A percentile compares a stretch with the other conserved stretches of the same genome.
These are phyloP conservation scores for Calonectria henricotiae DNA, from an alignment of 2,329 filamentous ascomycete genomes.

Conservation along the genomic window DNA sequence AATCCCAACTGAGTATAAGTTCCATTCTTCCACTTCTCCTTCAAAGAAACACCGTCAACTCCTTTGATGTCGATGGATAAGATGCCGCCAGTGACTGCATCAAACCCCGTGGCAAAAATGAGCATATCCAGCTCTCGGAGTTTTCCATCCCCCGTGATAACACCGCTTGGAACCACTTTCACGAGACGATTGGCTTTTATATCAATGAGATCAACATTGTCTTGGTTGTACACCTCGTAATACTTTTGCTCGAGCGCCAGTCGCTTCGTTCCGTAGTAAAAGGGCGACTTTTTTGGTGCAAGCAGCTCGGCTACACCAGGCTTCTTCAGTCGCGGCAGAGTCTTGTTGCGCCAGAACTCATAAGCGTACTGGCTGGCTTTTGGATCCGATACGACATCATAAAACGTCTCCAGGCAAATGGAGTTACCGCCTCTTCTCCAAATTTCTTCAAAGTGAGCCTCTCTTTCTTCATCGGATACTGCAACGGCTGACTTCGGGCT, in stretches of 20 bases:
- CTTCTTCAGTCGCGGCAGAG: constrained; percentile 15
- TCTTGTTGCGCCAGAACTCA: constrained; percentile 26
- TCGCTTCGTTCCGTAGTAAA: constrained; percentile 35
- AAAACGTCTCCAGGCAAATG: constrained; percentile 4
- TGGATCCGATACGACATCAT: not conserved
- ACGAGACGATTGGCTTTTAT: constrained; percentile 33
- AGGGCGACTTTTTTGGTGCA: constrained; percentile 25
- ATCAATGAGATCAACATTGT: constrained; percentile 34
- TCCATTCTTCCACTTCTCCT: constrained; percentile 29
- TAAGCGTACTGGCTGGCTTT: not conserved
- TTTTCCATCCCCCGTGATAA: constrained; percentile 13
- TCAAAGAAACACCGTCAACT: not conserved
- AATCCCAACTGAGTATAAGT: constrained; percentile 23
- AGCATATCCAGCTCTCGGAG: constrained; percentile 30
- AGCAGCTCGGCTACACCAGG: constrained; percentile 1
- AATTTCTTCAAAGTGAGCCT: constrained; percentile 4
- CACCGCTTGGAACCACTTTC: not conserved
- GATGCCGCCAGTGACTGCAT: constrained; percentile 39
- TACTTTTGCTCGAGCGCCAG: constrained; percentile 34
- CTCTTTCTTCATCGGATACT: not conserved
- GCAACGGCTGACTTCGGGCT: not conserved
- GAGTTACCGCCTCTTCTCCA: constrained; percentile 21
- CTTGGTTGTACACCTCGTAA: constrained; percentile 42
- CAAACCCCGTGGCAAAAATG: constrained; percentile 41
- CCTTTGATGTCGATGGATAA: constrained; percentile 30